Base-by-base conservation (phyloP, 805 yeast genomes). In the Zygosaccharomyces pseudorouxii region DNA sequence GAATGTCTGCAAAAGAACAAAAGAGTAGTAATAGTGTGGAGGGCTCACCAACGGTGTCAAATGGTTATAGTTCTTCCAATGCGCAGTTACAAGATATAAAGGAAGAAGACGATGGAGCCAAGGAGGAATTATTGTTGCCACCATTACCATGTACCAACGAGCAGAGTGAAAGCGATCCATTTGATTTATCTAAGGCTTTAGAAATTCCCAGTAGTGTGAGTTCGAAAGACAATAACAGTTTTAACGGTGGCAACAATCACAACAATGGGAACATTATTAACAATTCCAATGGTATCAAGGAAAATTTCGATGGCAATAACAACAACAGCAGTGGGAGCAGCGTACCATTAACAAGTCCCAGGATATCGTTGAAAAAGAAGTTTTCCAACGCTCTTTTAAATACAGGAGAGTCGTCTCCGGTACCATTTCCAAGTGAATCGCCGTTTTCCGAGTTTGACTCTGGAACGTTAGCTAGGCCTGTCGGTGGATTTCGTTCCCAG, bases 131-230 rank as follows among this genome's bases (percentile, higher is more conserved):
- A 4, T 37, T 58, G n/a, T 46, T 58, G 39, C 62, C 62, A 30
- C 62, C 62, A 10, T 41, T 58, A 29, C 62, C 62, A 12, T 51
- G 51, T 20, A 46, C 54, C 1, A 44, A 43, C 5, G 58, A 57
- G 16, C 31, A 33, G 16, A 16, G 30, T 14, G 51, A 49, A 1
- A 55, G 54, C 42, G 54, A 55, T 5, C 56, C 64, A 14, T 59
- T 61, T 37, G 63, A 62, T 51, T 53, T 62, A n/a, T 61, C 67
- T 11, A 61, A 61, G 45, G 65, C 67, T 5, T 46, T 62, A 29
- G 63, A 62, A 48, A 62, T 62, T n/a, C 58, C 57, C 19, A 28
- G 39, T 5, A 42, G 50, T 18, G 30, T 41, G 14, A 40, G 29
- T 20, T 47, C 41, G 38, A 45, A 29, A 27, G 42, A 35, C 19